Conservation (phyloP, 2,329 filamentous ascomycete genomes). For the Microascus cirrosus region DNA sequence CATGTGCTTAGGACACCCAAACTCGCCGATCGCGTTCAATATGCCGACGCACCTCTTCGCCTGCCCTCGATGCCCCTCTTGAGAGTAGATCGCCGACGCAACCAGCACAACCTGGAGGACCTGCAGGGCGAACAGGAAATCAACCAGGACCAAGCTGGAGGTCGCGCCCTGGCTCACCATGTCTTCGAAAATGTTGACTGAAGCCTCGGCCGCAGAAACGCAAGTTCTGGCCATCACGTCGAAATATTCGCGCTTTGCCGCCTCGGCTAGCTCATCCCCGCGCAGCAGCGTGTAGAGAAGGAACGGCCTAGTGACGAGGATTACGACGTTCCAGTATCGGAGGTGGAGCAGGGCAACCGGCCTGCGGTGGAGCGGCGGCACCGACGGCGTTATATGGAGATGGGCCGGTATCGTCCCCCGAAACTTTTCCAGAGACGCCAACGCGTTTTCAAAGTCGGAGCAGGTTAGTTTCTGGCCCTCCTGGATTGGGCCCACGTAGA, state of each 20-base stretch:
- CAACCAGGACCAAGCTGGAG: background rate
- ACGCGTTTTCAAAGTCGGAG: background rate
- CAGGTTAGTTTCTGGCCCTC: background rate
- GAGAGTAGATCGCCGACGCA: too few relatives aligned
- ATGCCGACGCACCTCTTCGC: too few relatives aligned
- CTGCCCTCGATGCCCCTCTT: too few relatives aligned
- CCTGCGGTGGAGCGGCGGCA: background rate
- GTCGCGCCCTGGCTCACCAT: background rate
- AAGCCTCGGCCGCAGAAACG: conserved; percentile 1
- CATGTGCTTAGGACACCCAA: too few relatives aligned
- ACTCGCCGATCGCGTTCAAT: too few relatives aligned
- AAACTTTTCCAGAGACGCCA: background rate
- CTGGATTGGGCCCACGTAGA: background rate
- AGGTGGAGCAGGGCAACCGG: background rate
- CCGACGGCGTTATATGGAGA: background rate
- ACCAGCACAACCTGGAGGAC: too few relatives aligned
- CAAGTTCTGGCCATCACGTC: conserved; percentile 1
- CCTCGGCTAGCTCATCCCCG: background rate
- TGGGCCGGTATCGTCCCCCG: conserved; percentile 1
- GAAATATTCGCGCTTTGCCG: background rate
- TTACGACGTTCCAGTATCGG: background rate
- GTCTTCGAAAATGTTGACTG: background rate
- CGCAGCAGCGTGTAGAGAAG: background rate
- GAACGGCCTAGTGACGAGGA: background rate
- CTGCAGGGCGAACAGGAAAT: too few relatives aligned